Evolutionary conservation across 352 stramenopile genomes (phyloP).

Genomic region (Pythium volutum): DNA sequence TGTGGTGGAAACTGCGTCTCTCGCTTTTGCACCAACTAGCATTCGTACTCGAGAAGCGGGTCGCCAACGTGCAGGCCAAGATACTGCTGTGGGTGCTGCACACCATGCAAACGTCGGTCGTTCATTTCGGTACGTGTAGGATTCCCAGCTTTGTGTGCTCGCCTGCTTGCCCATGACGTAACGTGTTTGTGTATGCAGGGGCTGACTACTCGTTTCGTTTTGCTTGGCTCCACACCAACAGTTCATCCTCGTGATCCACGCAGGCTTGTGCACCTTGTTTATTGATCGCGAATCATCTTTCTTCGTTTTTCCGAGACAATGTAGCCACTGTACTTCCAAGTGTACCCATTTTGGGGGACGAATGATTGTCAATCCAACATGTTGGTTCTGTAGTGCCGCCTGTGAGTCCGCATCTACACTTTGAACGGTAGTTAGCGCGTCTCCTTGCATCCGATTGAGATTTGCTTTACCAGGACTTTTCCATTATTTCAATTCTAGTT

Average conservation of each 20-base stretch:
- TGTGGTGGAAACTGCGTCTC: conserved; percentile 19
- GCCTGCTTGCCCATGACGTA: too few species aligned
- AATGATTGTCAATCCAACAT: too few species aligned
- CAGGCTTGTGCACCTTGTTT: background rate
- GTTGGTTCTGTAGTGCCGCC: too few species aligned
- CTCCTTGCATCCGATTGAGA: too few species aligned
- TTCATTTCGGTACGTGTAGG: background rate
- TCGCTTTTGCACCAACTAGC: conserved; percentile 20
- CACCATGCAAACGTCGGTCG: conserved; percentile 20
- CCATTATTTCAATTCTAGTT: too few species aligned
- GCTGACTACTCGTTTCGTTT: conserved; percentile 25
- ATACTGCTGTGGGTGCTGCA: conserved; percentile 20
- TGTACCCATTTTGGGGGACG: too few species aligned
- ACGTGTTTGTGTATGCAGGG: background rate
- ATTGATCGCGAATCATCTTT: background rate
- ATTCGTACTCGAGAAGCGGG: conserved; percentile 16
- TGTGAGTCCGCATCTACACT: too few species aligned
- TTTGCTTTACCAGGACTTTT: too few species aligned
- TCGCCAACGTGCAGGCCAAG: conserved; percentile 16
- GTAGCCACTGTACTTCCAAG: too few species aligned
- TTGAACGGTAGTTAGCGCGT: too few species aligned
- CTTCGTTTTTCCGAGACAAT: too few species aligned
- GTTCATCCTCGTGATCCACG: background rate
- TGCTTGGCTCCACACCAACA: conserved; percentile 14
- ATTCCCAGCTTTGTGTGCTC: background rate